These are phyloP conservation scores for Aspergillus texensis DNA, from an alignment of 2,329 filamentous ascomycete genomes.

Conservation along the genomic window DNA sequence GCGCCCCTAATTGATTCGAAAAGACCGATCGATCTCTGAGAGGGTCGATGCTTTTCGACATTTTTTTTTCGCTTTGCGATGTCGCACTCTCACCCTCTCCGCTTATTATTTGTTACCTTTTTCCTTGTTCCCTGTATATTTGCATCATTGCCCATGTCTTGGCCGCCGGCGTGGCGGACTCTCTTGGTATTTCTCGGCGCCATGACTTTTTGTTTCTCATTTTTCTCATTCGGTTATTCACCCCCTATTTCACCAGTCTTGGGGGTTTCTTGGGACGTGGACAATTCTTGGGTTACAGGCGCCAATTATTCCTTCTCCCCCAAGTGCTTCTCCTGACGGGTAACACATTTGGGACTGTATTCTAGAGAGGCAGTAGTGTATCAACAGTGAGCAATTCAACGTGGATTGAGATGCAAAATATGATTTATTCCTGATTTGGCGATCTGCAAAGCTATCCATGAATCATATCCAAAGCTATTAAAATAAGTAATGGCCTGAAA, in stretches of 20 bases:
- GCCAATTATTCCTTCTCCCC: slow-evolving; percentile 6
- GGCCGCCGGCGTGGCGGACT: slow-evolving; percentile 27
- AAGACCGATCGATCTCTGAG: slow-evolving; percentile 2
- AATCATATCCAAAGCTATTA: neutral
- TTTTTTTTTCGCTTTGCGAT: neutral
- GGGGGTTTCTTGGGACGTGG: slow-evolving; percentile 10
- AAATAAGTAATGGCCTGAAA: neutral
- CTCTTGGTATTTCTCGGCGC: slow-evolving; percentile 39
- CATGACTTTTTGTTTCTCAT: slow-evolving; percentile 25
- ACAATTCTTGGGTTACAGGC: slow-evolving; percentile 5
- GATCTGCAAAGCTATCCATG: neutral
- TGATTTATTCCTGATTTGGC: neutral
- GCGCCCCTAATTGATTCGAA: slow-evolving; percentile 1
- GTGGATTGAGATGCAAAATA: slow-evolving; percentile 10
- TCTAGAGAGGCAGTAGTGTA: slow-evolving; percentile 10
- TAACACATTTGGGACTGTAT: slow-evolving; percentile 15
- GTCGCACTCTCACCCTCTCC: slow-evolving; percentile 25
- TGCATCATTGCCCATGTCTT: slow-evolving; percentile 34
- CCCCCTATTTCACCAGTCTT: slow-evolving; percentile 8
- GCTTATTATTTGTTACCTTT: slow-evolving; percentile 17
- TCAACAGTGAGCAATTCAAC: neutral
- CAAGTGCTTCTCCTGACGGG: slow-evolving; percentile 4
- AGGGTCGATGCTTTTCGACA: neutral
- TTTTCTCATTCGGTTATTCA: slow-evolving; percentile 14
- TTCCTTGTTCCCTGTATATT: slow-evolving; percentile 31